These are phyloP conservation scores for Cystobasidium sp. DNA, from an alignment of 1,284 basidiomycete genomes.

Conservation along the genomic window DNA sequence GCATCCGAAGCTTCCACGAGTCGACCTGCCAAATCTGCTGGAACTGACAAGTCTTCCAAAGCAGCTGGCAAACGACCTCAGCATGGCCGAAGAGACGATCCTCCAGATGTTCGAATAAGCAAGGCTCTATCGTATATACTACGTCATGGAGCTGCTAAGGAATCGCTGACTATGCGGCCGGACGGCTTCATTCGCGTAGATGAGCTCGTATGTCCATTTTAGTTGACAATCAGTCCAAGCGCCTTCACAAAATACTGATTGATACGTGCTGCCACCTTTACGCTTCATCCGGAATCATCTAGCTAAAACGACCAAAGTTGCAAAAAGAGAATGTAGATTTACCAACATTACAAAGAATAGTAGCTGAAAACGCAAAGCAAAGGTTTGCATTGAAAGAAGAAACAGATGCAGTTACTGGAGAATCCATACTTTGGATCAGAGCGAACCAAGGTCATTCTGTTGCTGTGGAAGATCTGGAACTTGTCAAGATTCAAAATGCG, in stretches of 20 bases:
- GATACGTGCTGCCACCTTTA: background rate
- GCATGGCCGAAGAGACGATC: constrained; percentile 26
- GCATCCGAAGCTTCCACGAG: background rate
- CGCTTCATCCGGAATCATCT: background rate
- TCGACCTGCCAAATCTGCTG: background rate
- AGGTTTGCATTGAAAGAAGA: constrained; percentile 74
- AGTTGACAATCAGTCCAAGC: background rate
- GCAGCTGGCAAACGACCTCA: background rate
- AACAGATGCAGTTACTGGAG: constrained; percentile 58
- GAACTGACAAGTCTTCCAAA: background rate
- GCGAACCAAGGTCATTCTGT: constrained; percentile 95
- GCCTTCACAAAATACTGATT: constrained; percentile 8
- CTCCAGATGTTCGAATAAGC: constrained; percentile 60
- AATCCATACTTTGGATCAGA: constrained; percentile 76
- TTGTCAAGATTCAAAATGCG: constrained; percentile 67
- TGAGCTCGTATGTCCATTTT: constrained; percentile 67
- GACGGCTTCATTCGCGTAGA: constrained; percentile 78
- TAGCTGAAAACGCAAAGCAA: constrained; percentile 74
- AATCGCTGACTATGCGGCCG: constrained; percentile 71
- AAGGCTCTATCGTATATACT: constrained; percentile 84
- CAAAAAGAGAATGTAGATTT: constrained; percentile 62
- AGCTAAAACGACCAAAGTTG: constrained; percentile 66
- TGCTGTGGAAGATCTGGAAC: constrained; percentile 70
- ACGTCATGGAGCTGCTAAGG: constrained; percentile 77
- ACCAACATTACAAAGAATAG: constrained; percentile 69